Evolutionary conservation across 73 alveolate genomes (phyloP).

Genomic region (Tetrahymena elliotti): DNA sequence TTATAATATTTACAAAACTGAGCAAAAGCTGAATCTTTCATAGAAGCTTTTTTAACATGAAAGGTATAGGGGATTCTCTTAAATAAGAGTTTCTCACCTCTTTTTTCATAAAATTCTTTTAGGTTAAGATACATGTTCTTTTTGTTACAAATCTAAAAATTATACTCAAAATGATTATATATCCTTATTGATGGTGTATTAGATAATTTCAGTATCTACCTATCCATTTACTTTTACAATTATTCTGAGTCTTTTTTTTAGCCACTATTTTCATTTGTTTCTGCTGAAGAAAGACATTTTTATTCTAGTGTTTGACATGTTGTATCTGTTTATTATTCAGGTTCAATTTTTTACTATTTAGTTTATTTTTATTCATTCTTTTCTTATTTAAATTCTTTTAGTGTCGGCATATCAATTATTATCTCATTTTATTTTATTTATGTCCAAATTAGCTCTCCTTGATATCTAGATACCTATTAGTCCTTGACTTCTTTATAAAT

Average conservation of each 20-base stretch:
- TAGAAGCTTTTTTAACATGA: constrained; percentile 57
- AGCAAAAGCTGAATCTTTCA: constrained; percentile 47
- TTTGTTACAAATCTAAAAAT: constrained; percentile 62
- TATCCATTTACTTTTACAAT: not conserved
- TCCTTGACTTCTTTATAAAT: not conserved
- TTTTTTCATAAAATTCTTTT: constrained; percentile 56
- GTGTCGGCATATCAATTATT: not conserved
- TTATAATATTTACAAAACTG: constrained; percentile 37
- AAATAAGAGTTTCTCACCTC: constrained; percentile 49
- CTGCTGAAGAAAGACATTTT: not conserved
- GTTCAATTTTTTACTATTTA: not conserved
- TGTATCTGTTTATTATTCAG: not conserved
- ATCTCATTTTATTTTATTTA: not conserved
- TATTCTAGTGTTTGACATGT: not conserved
- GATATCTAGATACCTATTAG: not conserved
- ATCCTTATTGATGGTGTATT: not conserved
- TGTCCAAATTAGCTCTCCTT: not conserved
- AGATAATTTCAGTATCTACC: not conserved
- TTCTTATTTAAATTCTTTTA: not conserved
- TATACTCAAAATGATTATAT: constrained; percentile 65
- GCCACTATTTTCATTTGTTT: not conserved
- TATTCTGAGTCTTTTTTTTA: not conserved
- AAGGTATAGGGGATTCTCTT: constrained; percentile 65
- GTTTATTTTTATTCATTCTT: not conserved
- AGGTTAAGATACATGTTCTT: constrained; percentile 70